Base-by-base conservation (phyloP, 192 early-diverging fungal species). In the Chytriomyces sp. region DNA sequence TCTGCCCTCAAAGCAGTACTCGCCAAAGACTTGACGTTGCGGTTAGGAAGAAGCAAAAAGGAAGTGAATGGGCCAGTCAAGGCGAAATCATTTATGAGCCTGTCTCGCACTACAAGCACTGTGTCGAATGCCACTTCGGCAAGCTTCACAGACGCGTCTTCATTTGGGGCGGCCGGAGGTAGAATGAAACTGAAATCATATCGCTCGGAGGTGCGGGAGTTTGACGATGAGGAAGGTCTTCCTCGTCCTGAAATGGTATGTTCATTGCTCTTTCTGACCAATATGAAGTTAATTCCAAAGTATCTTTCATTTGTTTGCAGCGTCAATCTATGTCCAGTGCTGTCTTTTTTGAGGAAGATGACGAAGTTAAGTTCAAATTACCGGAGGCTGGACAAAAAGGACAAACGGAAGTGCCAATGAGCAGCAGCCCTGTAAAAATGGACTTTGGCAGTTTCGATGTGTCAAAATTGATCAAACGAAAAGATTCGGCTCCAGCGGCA, bases 391-490 rank as follows among this genome's bases (percentile, higher is more conserved):
- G 20, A 3, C 16, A 57, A 57, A 57, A n/a, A 13, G 20, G 16
- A 57, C 13, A 57, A 5, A n/a, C 53, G 13, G 20, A 57, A 20
- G 16, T n/a, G 5, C 20, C 53, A 57, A 20, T 20, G 16, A 57
- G 16, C 13, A 57, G 53, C 20, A 57, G 53, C 2, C 53, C 53
- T 57, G 20, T 57, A 13, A 57, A 57, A 57, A 68, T 28, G 46
- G 69, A 50, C 11, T 71, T 59, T 60, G 69, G 24, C 11, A 24
- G 18, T 16, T 71, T 71, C 57, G 69, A 71, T 16, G 57, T 71
- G 13, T 35, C 50, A 8, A 71, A 71, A 50, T 26, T 71, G 49
- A 71, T 71, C 53, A 57, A 57, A 24, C 46, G 49, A 13, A 71
- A 60, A 16, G 16, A 16, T 44, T 13, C 16, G 18, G 57, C 44